Evolutionary conservation across 805 yeast genomes (phyloP).

Genomic region (Cyberlindnera veronae): DNA sequence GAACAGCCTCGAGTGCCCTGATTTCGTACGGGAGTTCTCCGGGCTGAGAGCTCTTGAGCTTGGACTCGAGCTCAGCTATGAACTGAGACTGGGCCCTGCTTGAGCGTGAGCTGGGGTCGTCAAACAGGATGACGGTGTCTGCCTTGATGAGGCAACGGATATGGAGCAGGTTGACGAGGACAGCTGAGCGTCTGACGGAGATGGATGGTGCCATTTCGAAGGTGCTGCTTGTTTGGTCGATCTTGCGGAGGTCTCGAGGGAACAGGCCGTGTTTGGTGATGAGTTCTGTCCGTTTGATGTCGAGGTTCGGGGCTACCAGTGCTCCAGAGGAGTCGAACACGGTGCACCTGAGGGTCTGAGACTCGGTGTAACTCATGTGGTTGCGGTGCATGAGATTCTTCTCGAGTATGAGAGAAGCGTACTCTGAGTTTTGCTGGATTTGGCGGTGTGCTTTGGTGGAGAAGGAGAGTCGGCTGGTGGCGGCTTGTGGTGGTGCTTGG

Average conservation of each 20-base stretch:
- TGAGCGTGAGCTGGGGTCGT: constrained; percentile 57
- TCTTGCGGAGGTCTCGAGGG: constrained; percentile 87
- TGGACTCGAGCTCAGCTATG: constrained; percentile 74
- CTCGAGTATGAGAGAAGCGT: constrained; percentile 33
- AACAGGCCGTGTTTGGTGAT: constrained; percentile 71
- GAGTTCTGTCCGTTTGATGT: constrained; percentile 69
- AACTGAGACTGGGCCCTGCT: constrained; percentile 70
- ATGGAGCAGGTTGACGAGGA: constrained; percentile 70
- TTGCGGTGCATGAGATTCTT: constrained; percentile 37
- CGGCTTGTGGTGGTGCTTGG: no score
- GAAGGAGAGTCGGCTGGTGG: no score
- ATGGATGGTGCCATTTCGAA: constrained; percentile 81
- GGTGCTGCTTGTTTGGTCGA: constrained; percentile 56
- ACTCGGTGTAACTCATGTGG: constrained; percentile 31
- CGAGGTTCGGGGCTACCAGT: constrained; percentile 64
- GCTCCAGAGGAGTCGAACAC: constrained; percentile 70
- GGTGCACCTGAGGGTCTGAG: constrained; percentile 65
- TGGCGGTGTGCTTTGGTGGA: no score
- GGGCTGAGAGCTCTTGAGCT: constrained; percentile 38
- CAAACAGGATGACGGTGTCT: constrained; percentile 72
- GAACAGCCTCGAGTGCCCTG: constrained; percentile 83
- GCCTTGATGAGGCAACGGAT: constrained; percentile 74
- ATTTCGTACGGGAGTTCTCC: constrained; percentile 77
- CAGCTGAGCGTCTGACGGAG: constrained; percentile 67
- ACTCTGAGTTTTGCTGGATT: constrained; percentile 12